These are phyloP conservation scores for Amanita rimosa DNA, from an alignment of 768 basidiomycete genomes.

Conservation along the genomic window DNA sequence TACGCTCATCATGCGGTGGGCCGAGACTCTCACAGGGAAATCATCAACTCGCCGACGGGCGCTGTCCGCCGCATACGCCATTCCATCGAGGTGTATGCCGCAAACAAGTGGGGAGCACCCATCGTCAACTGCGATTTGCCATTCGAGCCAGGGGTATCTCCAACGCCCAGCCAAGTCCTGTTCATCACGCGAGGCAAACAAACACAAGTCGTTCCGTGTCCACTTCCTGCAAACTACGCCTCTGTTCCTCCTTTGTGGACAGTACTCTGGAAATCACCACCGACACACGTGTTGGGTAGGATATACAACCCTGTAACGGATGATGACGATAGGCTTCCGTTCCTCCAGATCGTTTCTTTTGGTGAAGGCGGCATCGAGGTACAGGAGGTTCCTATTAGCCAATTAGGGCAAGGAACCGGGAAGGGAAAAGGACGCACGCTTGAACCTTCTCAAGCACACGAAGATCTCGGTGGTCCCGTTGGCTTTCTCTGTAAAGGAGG, in stretches of 20 bases:
- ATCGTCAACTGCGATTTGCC: conserved; percentile 39
- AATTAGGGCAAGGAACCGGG: conserved; percentile 36
- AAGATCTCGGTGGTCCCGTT: conserved; percentile 53
- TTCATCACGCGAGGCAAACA: conserved; percentile 59
- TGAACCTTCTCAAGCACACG: conserved; percentile 31
- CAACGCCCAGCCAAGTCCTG: conserved; percentile 33
- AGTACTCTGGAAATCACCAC: conserved; percentile 47
- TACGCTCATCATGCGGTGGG: not conserved
- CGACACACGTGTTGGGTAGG: conserved; percentile 43
- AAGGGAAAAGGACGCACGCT: conserved; percentile 26
- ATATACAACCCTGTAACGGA: conserved; percentile 25
- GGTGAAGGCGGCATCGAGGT: conserved; percentile 65
- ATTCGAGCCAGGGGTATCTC: conserved; percentile 16
- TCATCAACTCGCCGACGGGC: conserved; percentile 4
- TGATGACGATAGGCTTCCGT: conserved; percentile 20
- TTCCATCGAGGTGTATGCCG: conserved; percentile 19
- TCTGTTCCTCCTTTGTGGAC: conserved; percentile 47
- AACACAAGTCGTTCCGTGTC: conserved; percentile 58
- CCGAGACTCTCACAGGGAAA: not conserved
- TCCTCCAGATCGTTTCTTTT: conserved; percentile 62
- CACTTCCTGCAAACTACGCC: conserved; percentile 43
- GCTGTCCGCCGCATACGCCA: conserved; percentile 25
- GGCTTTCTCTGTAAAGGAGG: conserved; percentile 46
- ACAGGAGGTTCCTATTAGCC: conserved; percentile 50
- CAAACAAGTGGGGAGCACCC: conserved; percentile 35